Evolutionary conservation across 768 basidiomycete genomes (phyloP).

Genomic region (Auricularia cornea): DNA sequence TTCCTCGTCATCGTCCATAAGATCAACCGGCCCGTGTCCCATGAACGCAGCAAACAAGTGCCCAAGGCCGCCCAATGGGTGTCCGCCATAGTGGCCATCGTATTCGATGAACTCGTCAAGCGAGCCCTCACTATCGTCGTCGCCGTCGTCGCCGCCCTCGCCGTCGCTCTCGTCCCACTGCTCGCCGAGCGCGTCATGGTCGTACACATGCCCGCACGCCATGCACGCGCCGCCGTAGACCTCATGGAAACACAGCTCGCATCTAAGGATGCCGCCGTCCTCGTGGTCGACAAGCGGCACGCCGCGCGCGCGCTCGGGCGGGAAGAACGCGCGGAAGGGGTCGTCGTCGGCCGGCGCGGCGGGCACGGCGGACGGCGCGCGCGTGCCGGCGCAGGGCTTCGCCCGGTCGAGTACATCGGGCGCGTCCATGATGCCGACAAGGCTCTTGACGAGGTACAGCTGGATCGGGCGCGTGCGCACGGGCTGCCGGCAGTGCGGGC

Average conservation of each 20-base stretch:
- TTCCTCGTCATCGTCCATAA: not conserved
- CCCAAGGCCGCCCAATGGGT: not conserved
- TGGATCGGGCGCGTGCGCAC: conserved; percentile 38
- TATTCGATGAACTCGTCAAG: not conserved
- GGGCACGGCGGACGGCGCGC: conserved; percentile 1
- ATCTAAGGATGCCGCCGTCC: conserved; percentile 71
- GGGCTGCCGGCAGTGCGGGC: conserved; percentile 37
- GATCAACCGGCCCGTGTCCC: not conserved
- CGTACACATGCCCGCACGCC: conserved; percentile 49
- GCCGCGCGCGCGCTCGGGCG: conserved; percentile 10
- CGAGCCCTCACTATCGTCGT: not conserved
- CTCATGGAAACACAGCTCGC: conserved; percentile 70
- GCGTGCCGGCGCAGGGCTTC: conserved; percentile 14
- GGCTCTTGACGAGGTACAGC: conserved; percentile 40
- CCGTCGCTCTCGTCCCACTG: not conserved
- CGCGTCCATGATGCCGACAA: conserved; percentile 38
- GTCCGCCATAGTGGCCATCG: not conserved
- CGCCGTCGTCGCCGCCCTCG: not conserved
- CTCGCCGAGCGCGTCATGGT: conserved; percentile 7
- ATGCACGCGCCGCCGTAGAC: conserved; percentile 64
- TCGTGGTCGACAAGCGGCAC: conserved; percentile 64
- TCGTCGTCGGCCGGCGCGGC: conserved; percentile 30
- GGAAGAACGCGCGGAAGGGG: conserved; percentile 29
- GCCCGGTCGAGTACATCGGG: conserved; percentile 38
- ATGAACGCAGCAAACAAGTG: not conserved